phyloP scores from a whole-genome alignment of 768 basidiomycete genomes.

The Trametes meyenii region DNA sequence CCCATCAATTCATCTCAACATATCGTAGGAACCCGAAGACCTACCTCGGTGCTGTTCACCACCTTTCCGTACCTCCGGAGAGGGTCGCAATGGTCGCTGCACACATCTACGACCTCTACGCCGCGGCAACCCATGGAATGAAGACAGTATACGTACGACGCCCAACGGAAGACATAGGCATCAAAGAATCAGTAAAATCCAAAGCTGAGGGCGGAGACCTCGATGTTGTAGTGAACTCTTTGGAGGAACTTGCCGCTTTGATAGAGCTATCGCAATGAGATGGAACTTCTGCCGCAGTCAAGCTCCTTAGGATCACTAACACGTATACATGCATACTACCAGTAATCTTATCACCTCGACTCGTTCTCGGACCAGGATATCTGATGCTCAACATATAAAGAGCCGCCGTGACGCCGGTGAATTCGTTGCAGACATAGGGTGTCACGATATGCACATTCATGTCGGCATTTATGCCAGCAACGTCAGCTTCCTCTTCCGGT shows the following conservation, averaged over 20 bases:
- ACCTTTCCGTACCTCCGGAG: conserved; percentile 46
- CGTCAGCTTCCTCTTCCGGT: too few relatives aligned
- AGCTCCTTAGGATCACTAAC: too few relatives aligned
- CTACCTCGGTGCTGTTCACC: background rate
- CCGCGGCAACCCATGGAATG: conserved; percentile 54
- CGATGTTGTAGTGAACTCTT: conserved; percentile 55
- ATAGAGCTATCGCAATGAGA: conserved; percentile 1
- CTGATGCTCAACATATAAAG: too few relatives aligned
- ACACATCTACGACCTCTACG: conserved; percentile 59
- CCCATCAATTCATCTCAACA: background rate
- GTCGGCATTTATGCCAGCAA: too few relatives aligned
- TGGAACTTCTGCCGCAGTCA: too few relatives aligned
- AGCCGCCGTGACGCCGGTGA: too few relatives aligned
- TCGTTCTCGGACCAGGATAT: too few relatives aligned
- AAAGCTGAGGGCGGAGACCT: conserved; percentile 61
- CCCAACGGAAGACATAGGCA: conserved; percentile 45
- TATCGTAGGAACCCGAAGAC: conserved; percentile 39
- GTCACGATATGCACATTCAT: too few relatives aligned
- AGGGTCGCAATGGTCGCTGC: conserved; percentile 68
- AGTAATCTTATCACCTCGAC: too few relatives aligned
- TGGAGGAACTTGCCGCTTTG: conserved; percentile 49
- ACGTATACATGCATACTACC: too few relatives aligned
- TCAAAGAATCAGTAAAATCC: conserved; percentile 38
- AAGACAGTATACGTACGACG: conserved; percentile 62
- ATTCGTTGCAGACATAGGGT: too few relatives aligned